Evolutionary conservation across 495 filamentous ascomycete genomes (phyloP).

Genomic region (Aspergillus diversus): DNA sequence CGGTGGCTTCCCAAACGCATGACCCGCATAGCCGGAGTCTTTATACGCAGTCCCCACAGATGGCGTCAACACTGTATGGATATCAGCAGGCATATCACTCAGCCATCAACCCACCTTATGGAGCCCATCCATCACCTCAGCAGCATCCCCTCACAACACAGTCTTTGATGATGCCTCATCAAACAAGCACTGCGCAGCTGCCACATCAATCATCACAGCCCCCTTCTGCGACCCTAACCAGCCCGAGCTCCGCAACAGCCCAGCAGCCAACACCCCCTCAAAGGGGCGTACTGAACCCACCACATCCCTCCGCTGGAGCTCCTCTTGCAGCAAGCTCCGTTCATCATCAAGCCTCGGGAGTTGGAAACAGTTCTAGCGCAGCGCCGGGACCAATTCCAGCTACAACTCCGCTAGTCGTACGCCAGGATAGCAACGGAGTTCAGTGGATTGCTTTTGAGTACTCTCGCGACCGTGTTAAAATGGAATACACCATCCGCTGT

Average conservation of each 20-base stretch:
- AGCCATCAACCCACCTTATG: slow-evolving; percentile 77
- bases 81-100: slow-evolving; percentile 68
- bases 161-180: slow-evolving; percentile 70
- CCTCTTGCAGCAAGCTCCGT: slow-evolving; percentile 57
- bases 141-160: slow-evolving; percentile 66
- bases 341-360: slow-evolving; percentile 45
- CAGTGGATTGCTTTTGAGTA: slow-evolving; percentile 99
- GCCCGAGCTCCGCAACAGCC: slow-evolving; percentile 40
- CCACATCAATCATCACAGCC: slow-evolving; percentile 55
- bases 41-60: slow-evolving; percentile 79
- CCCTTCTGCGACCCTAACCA: slow-evolving; percentile 41
- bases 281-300: slow-evolving; percentile 45
- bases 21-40: slow-evolving; percentile 83
- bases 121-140: slow-evolving; percentile 71
- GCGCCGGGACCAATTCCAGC: slow-evolving; percentile 99
- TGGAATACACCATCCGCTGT: slow-evolving; percentile 98
- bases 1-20: slow-evolving; percentile 87
- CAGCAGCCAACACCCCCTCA: slow-evolving; percentile 51
- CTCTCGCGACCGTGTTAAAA: slow-evolving; percentile 95
- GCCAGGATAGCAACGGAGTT: slow-evolving; percentile 94
- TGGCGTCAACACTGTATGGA: slow-evolving; percentile 74
- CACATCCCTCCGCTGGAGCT: slow-evolving; percentile 49
- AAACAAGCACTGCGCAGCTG: slow-evolving; percentile 59
- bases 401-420: slow-evolving; percentile 90
- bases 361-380: slow-evolving; percentile 75